Evolutionary conservation across 1,284 basidiomycete genomes (phyloP).

Genomic region (Neonothopanus nambi): DNA sequence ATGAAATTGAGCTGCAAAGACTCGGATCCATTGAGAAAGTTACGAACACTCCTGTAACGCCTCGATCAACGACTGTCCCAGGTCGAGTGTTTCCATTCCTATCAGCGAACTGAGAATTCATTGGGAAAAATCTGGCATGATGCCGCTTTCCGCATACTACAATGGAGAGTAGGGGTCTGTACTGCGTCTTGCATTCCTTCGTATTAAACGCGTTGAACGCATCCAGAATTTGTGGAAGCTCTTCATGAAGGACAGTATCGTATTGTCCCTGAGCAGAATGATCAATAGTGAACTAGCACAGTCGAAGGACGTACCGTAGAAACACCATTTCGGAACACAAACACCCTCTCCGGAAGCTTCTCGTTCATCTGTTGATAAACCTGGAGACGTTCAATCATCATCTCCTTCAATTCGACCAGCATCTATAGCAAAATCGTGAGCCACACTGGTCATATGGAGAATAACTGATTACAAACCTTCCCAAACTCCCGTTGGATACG

Average conservation of each 20-base stretch:
- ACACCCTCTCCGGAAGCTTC: constrained; percentile 57
- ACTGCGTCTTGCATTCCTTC: constrained; percentile 41
- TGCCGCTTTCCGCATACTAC: too few species aligned
- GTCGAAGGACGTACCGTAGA: too few species aligned
- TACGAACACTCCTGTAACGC: too few species aligned
- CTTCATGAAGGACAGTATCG: constrained; percentile 53
- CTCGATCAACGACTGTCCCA: too few species aligned
- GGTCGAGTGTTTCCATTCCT: too few species aligned
- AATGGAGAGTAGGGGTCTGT: constrained; percentile 65
- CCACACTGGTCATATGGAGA: too few species aligned
- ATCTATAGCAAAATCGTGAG: constrained; percentile 54
- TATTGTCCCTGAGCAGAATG: constrained; percentile 78
- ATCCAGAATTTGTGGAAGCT: constrained; percentile 54
- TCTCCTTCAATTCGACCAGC: constrained; percentile 60
- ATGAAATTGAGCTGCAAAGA: too few species aligned
- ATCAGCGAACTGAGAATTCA: too few species aligned
- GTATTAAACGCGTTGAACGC: constrained; percentile 57
- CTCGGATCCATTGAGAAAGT: too few species aligned
- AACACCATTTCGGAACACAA: constrained; percentile 76
- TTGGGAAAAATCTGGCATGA: too few species aligned
- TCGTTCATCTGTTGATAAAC: constrained; percentile 55
- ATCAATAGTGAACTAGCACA: too few species aligned
- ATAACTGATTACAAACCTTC: too few species aligned
- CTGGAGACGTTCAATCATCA: constrained; percentile 70
- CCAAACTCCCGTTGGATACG: constrained; percentile 57